Evolutionary conservation across 805 yeast species (phyloP), one percentile per base, ranked within the genome.

Genomic region (Hanseniaspora clermontiae): DNA sequence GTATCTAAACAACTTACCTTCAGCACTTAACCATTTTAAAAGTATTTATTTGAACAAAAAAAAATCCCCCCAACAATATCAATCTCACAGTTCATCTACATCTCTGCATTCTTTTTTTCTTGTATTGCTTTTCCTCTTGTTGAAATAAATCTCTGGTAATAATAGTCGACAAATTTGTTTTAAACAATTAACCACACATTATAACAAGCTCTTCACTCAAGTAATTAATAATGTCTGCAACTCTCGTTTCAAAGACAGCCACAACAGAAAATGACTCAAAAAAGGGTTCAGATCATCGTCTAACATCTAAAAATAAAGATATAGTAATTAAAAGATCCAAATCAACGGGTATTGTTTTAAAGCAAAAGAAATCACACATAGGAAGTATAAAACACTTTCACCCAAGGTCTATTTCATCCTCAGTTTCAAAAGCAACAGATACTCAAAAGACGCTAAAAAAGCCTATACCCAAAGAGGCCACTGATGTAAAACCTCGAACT

Each of bases 301-400:
- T 9, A 7, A 5, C 24, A 7, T 31, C 19, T 7, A 45, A 43
- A 27, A 45, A 37, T 32, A 52, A 38, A 38, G 56, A 43, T 10
- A 48, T 52, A 17, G 40, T 52, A 12, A 52, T 52, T 5, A 52
- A 52, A 20, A 43, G 56, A 45, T 52, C 56, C 14, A 52, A 52
- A 38, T 52, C 56, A 24, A 52, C 56, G 5, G 56, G 56, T 10
- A 52, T 52, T 12, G 56, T 52, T 38, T 36, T 52, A 15, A 52
- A 52, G 34, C 56, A 52, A 24, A 45, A 29, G 47, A 52, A 52
- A 27, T 48, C 40, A 7, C 32, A 45, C 19, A 27, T 39, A 20
- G 29, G 29, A 6, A 27, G 17, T 8, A 31, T 37, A 10, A 45
- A 52, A 27, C 56, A 51, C 32, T 59, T 57, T 36, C 45, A 37